These are phyloP conservation scores for Cutaneotrichosporon dermatis DNA, from an alignment of 1,284 basidiomycete genomes.

Conservation along the genomic window DNA sequence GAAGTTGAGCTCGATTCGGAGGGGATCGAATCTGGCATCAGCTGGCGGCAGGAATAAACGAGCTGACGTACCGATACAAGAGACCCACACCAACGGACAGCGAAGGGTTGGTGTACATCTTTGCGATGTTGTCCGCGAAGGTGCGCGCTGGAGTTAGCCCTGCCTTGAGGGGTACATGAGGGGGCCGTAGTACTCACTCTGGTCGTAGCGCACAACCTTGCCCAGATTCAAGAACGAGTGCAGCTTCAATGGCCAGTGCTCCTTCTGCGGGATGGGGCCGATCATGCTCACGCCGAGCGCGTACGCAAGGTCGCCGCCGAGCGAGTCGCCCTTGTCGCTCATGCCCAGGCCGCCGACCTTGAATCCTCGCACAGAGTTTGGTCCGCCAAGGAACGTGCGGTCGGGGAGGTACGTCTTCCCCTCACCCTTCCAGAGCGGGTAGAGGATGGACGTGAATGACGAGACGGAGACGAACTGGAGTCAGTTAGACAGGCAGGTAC, in stretches of 20 bases:
- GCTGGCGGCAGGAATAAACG: not conserved
- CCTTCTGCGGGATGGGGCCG: conserved; percentile 69
- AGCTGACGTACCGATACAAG: conserved; percentile 60
- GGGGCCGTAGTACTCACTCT: conserved; percentile 50
- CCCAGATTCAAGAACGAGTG: conserved; percentile 86
- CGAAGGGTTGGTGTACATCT: conserved; percentile 48
- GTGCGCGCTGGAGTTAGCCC: conserved; percentile 37
- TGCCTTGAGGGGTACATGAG: conserved; percentile 7
- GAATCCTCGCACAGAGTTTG: conserved; percentile 83
- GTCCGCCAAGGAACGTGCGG: conserved; percentile 89
- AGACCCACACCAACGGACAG: conserved; percentile 81
- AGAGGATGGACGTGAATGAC: conserved; percentile 42
- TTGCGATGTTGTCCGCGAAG: conserved; percentile 39
- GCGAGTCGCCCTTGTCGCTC: conserved; percentile 66
- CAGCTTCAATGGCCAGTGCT: conserved; percentile 82
- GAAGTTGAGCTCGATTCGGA: conserved; percentile 76
- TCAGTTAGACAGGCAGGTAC: not conserved
- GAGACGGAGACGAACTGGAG: conserved; percentile 43
- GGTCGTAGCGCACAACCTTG: conserved; percentile 64
- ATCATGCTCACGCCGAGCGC: conserved; percentile 75
- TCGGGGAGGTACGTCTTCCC: conserved; percentile 61
- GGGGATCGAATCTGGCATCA: conserved; percentile 36
- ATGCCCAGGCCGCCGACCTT: conserved; percentile 79
- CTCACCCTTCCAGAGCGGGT: conserved; percentile 31
- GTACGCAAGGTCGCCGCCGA: conserved; percentile 88